phyloP scores from a whole-genome alignment of 768 basidiomycete species.

The Boletus patriciae region DNA sequence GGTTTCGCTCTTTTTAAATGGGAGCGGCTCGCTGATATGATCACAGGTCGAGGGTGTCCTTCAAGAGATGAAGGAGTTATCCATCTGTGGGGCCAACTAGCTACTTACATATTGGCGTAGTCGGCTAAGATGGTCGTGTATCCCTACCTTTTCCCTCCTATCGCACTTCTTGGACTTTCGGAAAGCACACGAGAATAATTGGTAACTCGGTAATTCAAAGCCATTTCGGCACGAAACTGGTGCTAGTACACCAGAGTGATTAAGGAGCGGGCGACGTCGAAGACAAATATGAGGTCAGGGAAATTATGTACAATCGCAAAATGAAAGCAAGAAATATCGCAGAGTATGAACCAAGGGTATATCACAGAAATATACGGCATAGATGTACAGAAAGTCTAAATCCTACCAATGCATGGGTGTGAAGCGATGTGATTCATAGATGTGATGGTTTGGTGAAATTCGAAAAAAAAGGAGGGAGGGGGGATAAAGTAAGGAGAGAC shows the following conservation, averaged over 20 bases:
- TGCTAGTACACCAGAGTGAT: constrained; percentile 22
- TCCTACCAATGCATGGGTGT: constrained; percentile 24
- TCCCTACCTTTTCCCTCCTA: constrained; percentile 1
- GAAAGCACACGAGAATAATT: constrained; percentile 4
- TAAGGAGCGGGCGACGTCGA: constrained; percentile 9
- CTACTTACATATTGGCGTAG: not conserved
- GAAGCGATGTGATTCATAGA: constrained; percentile 9
- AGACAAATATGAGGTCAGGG: not conserved
- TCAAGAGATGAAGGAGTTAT: constrained; percentile 94
- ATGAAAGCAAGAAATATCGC: constrained; percentile 8
- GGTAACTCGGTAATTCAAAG: constrained; percentile 11
- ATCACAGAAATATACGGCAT: constrained; percentile 7
- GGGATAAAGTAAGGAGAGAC: constrained; percentile 1
- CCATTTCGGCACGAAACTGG: constrained; percentile 10
- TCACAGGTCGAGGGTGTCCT: constrained; percentile 89
- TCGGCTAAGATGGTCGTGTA: constrained; percentile 3
- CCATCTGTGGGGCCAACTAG: constrained; percentile 76
- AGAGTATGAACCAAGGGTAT: constrained; percentile 17
- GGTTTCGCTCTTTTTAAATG: not conserved
- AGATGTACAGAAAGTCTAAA: constrained; percentile 21
- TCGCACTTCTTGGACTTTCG: not conserved
- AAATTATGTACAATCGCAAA: constrained; percentile 25
- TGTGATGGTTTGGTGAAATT: constrained; percentile 4
- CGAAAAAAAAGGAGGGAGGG: not conserved
- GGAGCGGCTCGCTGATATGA: not conserved